Evolutionary conservation across 192 early-diverging fungal species (phyloP), one percentile per base, ranked within the genome.

Genomic region (Mortierella hygrophila): DNA sequence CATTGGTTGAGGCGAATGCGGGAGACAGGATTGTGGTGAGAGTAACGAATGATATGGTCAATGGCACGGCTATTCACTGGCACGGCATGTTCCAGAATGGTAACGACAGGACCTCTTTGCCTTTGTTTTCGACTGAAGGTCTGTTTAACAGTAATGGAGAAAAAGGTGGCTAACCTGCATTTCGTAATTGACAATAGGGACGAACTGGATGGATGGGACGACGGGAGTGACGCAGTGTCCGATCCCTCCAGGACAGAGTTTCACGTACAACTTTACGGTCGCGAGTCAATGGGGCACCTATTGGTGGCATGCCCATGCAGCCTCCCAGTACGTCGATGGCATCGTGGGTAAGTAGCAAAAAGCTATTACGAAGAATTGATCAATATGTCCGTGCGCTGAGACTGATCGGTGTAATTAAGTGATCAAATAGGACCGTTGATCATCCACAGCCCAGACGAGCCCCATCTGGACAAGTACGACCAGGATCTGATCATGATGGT

Each of bases 291-390:
- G 68, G 49, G 91, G 91, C 26, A 89, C 88, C 69, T 90, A 87
- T 72, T 92, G 91, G 91, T 87, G 84, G 42, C 91, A 92, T 63
- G 82, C 84, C 40, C 91, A 92, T 80, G 54, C 75, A n/a, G 70
- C 69, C 52, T 65, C 78, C 18, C 87, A 88, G 57, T 88, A 88
- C 69, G 71, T 88, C 60, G 87, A 88, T 76, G 87, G 87, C 38
- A 75, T 54, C 77, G 71, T 87, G 42, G 77, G 73, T 74, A 42
- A 38, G 73, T 74, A 20, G 40, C 8, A 23, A 35, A 15, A 70
- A 26, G 15, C 16, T 20, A 23, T 21, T 9, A 9, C 7, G 32
- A 5, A 6, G 65, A 16, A 13, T 32, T 35, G 32, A 41, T 35
- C 13, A 42, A 70, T 11, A 5, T 4, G n/a, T 11, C 26, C 11